These are phyloP conservation scores for Stevia rebaudiana DNA, from an alignment of 140 eudicot genomes.

Conservation along the genomic window DNA sequence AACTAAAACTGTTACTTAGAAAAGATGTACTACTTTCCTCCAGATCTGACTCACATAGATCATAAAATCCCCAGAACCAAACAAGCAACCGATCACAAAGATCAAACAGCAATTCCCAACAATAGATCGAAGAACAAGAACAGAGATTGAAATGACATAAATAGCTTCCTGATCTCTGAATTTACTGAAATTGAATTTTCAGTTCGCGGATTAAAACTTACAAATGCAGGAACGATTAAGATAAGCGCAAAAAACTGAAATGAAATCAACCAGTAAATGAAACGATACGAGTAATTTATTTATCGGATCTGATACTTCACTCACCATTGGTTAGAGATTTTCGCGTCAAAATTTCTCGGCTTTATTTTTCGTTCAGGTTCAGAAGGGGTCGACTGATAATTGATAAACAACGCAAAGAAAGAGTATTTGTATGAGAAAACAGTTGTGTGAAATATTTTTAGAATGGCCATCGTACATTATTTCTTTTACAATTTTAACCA, in stretches of 20 bases:
- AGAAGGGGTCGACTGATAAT: conserved; percentile 12
- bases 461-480: too few species aligned
- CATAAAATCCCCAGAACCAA: conserved; percentile 7
- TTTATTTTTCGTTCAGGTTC: conserved; percentile 27
- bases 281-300: not conserved
- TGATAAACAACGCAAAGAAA: too few species aligned
- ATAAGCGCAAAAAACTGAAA: not conserved
- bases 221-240: conserved; percentile 17
- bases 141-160: not conserved
- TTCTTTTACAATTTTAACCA: too few species aligned
- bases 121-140: conserved; percentile 14
- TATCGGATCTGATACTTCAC: conserved; percentile 15
- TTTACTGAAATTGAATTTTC: conserved; percentile 1
- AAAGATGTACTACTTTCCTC: not conserved
- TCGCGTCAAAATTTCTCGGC: conserved; percentile 30
- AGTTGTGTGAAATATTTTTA: too few species aligned
- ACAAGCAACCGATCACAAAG: conserved; percentile 7
- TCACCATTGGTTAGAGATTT: conserved; percentile 31
- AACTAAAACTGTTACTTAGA: not conserved
- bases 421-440: conserved; percentile 13
- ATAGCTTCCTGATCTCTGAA: conserved; percentile 9
- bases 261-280: not conserved
- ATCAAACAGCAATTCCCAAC: not conserved
- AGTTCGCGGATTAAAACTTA: conserved; percentile 4
- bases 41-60: conserved; percentile 23